These are phyloP conservation scores for Beauveria brongniartii DNA, from an alignment of 2,329 filamentous ascomycete species.

Conservation along the genomic window DNA sequence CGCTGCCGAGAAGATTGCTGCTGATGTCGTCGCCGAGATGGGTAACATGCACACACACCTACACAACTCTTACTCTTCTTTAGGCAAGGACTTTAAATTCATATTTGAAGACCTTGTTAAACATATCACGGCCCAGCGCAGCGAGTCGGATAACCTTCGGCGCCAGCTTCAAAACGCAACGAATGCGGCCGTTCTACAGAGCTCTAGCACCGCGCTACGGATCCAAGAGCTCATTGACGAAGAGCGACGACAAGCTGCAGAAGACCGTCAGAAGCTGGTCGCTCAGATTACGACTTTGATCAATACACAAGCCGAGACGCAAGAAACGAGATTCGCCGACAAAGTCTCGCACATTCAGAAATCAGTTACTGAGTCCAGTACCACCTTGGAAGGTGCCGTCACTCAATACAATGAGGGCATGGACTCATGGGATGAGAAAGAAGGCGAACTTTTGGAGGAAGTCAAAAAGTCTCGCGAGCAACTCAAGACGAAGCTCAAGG, in stretches of 20 bases:
- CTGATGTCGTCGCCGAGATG: conserved; percentile 80
- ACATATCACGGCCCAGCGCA: conserved; percentile 67
- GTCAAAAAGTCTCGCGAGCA: conserved; percentile 66
- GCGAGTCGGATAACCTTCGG: conserved; percentile 65
- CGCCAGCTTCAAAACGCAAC: conserved; percentile 65
- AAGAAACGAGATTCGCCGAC: conserved; percentile 61
- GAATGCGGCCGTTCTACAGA: conserved; percentile 58
- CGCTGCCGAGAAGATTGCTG: conserved; percentile 81
- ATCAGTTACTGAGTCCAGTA: conserved; percentile 55
- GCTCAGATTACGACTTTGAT: conserved; percentile 71
- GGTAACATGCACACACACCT: conserved; percentile 77
- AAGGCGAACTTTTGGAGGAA: conserved; percentile 60
- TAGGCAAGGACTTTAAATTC: conserved; percentile 78
- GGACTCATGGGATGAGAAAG: conserved; percentile 63
- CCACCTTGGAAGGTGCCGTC: conserved; percentile 57
- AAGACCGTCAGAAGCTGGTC: conserved; percentile 67
- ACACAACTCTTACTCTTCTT: conserved; percentile 71
- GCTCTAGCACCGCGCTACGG: conserved; percentile 54
- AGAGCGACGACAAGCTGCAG: conserved; percentile 63
- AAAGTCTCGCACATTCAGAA: conserved; percentile 56
- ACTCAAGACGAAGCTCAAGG: conserved; percentile 73
- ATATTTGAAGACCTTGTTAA: conserved; percentile 75
- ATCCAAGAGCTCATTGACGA: conserved; percentile 66
- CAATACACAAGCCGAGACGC: conserved; percentile 62
- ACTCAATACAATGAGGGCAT: conserved; percentile 62